These are phyloP conservation scores for Thraustochytrium aureum DNA, from an alignment of 352 stramenopile species.

Conservation along the genomic window DNA sequence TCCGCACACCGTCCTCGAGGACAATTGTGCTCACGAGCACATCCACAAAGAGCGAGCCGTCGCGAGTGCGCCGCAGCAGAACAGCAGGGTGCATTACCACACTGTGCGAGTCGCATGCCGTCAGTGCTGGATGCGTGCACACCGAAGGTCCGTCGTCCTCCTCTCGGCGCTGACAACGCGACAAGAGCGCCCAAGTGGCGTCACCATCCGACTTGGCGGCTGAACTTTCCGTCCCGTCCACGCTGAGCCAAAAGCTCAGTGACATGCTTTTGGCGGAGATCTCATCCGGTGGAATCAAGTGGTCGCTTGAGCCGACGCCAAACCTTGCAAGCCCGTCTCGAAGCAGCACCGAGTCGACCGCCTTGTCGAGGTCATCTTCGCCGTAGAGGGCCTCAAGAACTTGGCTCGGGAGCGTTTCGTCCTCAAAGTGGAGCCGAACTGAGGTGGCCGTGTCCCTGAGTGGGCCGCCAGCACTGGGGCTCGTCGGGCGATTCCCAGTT, in stretches of 20 bases:
- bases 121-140: background rate
- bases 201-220: background rate
- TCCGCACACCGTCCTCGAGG: conserved; percentile 19
- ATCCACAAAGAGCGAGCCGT: background rate
- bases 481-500: background rate
- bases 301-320: background rate
- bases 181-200: background rate
- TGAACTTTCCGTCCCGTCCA: background rate
- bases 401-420: background rate
- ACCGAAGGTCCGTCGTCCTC: conserved; percentile 13
- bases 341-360: conserved; percentile 18
- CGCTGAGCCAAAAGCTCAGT: conserved; percentile 12
- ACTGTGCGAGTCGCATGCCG: background rate
- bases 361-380: conserved; percentile 36
- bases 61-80: background rate
- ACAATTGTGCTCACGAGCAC: conserved; percentile 21
- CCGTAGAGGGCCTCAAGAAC: background rate
- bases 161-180: conserved; percentile 32
- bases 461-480: background rate
- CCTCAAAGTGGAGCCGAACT: background rate
- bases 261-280: conserved; percentile 29
- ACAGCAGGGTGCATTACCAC: background rate
- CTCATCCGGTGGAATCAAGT: background rate
- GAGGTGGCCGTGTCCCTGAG: background rate
- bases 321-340: background rate